Evolutionary conservation across 2,329 filamentous ascomycete genomes (phyloP).

Genomic region (Colletotrichum trifolii): DNA sequence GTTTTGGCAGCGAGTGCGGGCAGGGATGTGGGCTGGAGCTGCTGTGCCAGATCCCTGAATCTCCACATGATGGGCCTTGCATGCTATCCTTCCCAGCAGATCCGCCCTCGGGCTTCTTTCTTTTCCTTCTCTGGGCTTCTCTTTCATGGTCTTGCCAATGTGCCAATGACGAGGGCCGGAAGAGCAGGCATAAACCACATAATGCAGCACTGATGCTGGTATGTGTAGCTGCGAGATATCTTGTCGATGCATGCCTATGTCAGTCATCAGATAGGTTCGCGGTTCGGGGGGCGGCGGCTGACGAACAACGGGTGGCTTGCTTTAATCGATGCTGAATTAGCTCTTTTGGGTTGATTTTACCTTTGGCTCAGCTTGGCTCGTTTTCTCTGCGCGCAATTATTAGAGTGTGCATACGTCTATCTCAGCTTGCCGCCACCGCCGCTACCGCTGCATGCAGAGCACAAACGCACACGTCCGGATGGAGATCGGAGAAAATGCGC

Average conservation of each 20-base stretch:
- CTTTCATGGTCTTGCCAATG: conserved; percentile 5
- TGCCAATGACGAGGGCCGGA: conserved; percentile 27
- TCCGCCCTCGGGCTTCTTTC: conserved; percentile 38
- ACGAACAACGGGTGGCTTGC: conserved; percentile 16
- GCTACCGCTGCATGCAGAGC: conserved; percentile 10
- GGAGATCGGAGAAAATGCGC: conserved; percentile 14
- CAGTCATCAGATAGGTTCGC: conserved; percentile 24
- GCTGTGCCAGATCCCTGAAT: conserved; percentile 40
- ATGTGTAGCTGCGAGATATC: conserved; percentile 13
- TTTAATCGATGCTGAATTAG: conserved; percentile 17
- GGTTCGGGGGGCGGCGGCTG: conserved; percentile 15
- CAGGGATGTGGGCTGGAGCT: conserved; percentile 40
- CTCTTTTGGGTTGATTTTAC: neutral
- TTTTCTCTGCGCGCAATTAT: neutral
- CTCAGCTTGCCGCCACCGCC: neutral
- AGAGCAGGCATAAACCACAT: conserved; percentile 33
- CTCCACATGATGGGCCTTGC: conserved; percentile 40
- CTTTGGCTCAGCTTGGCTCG: neutral
- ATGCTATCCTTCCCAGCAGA: conserved; percentile 38
- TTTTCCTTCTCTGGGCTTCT: neutral
- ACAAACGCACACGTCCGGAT: conserved; percentile 5
- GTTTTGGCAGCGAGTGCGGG: conserved; percentile 40
- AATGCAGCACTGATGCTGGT: conserved; percentile 27
- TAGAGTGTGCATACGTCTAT: too few relatives aligned
- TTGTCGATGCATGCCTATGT: conserved; percentile 9